Evolutionary conservation across 2,329 filamentous ascomycete species (phyloP), one percentile per base, ranked within the genome.

Genomic region (Ambrosiella cleistominuta): DNA sequence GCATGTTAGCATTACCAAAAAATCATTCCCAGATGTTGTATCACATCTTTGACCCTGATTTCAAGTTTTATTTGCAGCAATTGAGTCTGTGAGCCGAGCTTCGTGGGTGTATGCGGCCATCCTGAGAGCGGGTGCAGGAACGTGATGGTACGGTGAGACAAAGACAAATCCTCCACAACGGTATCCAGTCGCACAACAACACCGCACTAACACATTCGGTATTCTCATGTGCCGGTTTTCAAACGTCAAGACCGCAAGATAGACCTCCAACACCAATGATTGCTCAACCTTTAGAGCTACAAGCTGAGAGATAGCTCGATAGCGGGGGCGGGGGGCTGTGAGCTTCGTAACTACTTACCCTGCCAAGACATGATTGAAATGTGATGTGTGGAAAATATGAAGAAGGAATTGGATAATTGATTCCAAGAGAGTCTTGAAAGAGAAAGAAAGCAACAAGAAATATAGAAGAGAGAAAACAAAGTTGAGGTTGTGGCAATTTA

Each of bases 341-440:
- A 15, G 54, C 17, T 27, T 19, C 27, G 9, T 9, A 53, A 45
- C 19, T 38, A 60, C 67, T 66, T 67, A 86, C 84, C 80, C 83
- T 88, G 83, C 82, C 83, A 86, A 72, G 82, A 86, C 83, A 86
- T 85, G 68, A 65, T 79, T 27, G 67, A 51, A 40, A 13, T 53
- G 44, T 54, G 6, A 54, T 37, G 17, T 57, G 55, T 42, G 4
- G 56, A 61, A 63, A 51, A 49, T 54, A 19, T n/a, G 50, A 47
- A 54, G 60, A 50, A 42, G 50, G 45, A 59, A 52, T 39, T 37
- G 35, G 7, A 56, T 54, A 36, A 45, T 35, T 47, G 54, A 53
- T 42, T 58, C 52, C 27, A 27, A 27, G 27, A 27, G 44, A 61
- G 38, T 39, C 57, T 57, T 51, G 36, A 47, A 39, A 56, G 40